Evolutionary conservation across 805 yeast species (phyloP).

Genomic region (Yarrowia sp.): DNA sequence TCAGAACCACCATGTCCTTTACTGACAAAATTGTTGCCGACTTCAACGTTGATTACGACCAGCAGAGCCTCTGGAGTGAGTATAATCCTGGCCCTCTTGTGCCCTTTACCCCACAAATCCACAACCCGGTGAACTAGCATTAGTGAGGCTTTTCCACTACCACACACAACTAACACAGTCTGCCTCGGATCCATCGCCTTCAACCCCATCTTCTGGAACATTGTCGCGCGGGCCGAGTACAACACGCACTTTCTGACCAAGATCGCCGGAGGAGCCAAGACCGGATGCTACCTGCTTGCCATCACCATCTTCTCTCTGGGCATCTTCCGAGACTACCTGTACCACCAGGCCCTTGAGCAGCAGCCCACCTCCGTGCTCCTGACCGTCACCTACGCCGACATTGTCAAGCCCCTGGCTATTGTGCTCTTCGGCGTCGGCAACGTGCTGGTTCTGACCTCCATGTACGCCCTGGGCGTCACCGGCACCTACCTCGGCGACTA

Average conservation of each 20-base stretch:
- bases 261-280: constrained; percentile 57
- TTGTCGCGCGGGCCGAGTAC: constrained; percentile 83
- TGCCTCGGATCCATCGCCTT: constrained; percentile 72
- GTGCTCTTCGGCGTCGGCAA: constrained; percentile 66
- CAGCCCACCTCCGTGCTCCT: constrained; percentile 53
- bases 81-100: too few species aligned
- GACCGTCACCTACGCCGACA: constrained; percentile 48
- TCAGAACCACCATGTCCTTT: background rate
- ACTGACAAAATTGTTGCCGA: constrained; percentile 17
- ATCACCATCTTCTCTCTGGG: constrained; percentile 82
- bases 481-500: constrained; percentile 98
- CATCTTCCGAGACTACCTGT: constrained; percentile 70
- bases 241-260: constrained; percentile 73
- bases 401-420: constrained; percentile 53
- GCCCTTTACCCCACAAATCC: too few species aligned
- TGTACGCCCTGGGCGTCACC: constrained; percentile 91
- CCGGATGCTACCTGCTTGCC: constrained; percentile 86
- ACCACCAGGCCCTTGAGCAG: constrained; percentile 61
- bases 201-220: constrained; percentile 95
- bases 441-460: constrained; percentile 73
- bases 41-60: constrained; percentile 22
- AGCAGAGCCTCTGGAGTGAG: constrained; percentile 20
- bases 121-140: too few species aligned
- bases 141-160: background rate
- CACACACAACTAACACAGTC: constrained; percentile 33